Evolutionary conservation across 345 rosid genomes (phyloP), one percentile per base, ranked within the genome.

Genomic region (Theobroma cacao): DNA sequence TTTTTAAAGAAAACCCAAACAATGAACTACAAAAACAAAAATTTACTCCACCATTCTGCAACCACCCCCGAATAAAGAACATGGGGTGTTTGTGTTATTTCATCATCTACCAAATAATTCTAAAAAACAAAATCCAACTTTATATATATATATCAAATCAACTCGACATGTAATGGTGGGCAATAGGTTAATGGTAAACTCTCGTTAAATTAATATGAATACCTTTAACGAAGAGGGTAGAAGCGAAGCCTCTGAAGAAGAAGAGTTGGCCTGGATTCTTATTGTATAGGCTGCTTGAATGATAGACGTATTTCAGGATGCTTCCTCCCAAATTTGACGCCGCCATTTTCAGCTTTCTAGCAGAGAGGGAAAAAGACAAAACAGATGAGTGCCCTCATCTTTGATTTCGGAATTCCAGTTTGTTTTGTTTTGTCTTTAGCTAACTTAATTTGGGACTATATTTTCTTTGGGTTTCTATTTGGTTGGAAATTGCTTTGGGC

Each of bases 201-300:
- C 0, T 52, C 20, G 56, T 55, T 9, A 30, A 5, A 30, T 17
- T 58, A 70, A 61, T 11, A 43, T 3, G 34, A 72, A 31, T 68
- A 84, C 88, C 87, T 88, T 80, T 84, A 77, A 86, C 79, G 41
- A 81, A 82, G n/a, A 84, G 81, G 77, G 69, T 84, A 26, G 85
- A 81, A 61, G 84, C 52, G 65, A 84, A 48, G 48, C 85, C 82
- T 30, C 83, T 80, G 64, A 11, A 72, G 77, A 82, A 72, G 69
- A 77, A 24, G 59, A 84, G 36, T 14, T 14, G 81, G 59, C 80
- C 50, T 8, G 79, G 66, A 28, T 82, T 45, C 31, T 17, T 14
- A 38, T 3, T 18, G 26, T 61, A 63, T 18, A 62, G 77, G 61
- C 69, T 67, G 65, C 73, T 67, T 9, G 75, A 20, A 13, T n/a